Base-by-base conservation (phyloP, 1,284 basidiomycete species). In the Coniferiporia weirii region DNA sequence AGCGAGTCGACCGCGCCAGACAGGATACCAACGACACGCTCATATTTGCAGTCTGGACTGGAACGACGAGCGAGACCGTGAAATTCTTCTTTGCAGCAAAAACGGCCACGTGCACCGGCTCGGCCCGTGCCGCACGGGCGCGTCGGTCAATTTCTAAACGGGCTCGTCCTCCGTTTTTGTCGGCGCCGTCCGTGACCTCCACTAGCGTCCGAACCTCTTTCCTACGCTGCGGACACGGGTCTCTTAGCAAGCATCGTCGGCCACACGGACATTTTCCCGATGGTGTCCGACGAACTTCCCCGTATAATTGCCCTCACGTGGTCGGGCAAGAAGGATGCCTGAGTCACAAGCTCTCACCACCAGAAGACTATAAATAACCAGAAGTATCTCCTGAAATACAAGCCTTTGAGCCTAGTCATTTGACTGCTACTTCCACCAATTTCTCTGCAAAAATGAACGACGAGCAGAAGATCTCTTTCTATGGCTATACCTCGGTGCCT, bases 401-500 rank as follows among this genome's bases (percentile, higher is more conserved):
- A 27, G 27, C 27, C 27, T 27, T 27, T 3, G 5, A 5, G 27
- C 27, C 27, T 3, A 40, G 38, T 12, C 15, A 40, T 10, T 40
- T n/a, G 8, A 19, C 8, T 19, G 12, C 44, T n/a, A 46, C 44
- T 46, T 46, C 44, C 12, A 46, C n/a, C 40, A 19, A 9, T 15
- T n/a, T n/a, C n/a, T n/a, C 44, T 46, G 2, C 44, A 46, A 8
- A n/a, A n/a, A 46, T 46, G 44, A 20, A 46, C 34, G 44, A 57
- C 27, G 43, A 47, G 4, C 54, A 61, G 38, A 46, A 68, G 58
- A 61, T 75, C 47, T 58, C 61, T 20, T 75, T 75, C 65, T 80
- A 80, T 62, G 78, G 79, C 15, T 80, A 78, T 62, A 78, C 75
- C 3, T 74, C 80, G 35, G 79, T 81, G 27, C 71, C 76, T 4